Evolutionary conservation across 371 early-diverging fungal species (phyloP).

Genomic region (Batrachochytrium dendrobatidis): DNA sequence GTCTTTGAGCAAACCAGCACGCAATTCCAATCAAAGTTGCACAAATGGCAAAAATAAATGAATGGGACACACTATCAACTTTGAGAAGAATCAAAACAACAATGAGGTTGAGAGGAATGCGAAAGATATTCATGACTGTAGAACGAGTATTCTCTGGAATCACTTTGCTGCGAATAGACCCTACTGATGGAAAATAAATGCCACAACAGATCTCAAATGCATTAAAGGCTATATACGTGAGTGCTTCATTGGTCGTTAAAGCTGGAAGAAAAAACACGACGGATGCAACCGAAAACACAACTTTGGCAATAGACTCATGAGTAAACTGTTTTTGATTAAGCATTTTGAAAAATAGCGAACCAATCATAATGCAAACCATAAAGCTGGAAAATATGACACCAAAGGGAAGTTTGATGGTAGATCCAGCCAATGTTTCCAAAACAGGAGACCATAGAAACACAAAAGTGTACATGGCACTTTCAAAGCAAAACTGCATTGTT

Average conservation of each 20-base stretch:
- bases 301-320: conserved; percentile 17
- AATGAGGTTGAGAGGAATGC: conserved; percentile 69
- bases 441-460: conserved; percentile 69
- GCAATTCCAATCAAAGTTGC: conserved; percentile 3
- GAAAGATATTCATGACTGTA: conserved; percentile 66
- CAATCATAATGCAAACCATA: conserved; percentile 70
- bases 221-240: conserved; percentile 32
- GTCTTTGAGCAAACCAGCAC: neutral
- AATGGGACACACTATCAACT: conserved; percentile 24
- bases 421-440: conserved; percentile 35
- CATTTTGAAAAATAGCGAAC: conserved; percentile 56
- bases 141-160: conserved; percentile 69
- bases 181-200: conserved; percentile 67
- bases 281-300: conserved; percentile 16
- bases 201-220: conserved; percentile 67
- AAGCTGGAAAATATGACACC: conserved; percentile 61
- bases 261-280: conserved; percentile 18
- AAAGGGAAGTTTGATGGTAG: conserved; percentile 27
- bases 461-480: conserved; percentile 75
- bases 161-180: conserved; percentile 54
- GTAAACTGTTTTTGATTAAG: conserved; percentile 19
- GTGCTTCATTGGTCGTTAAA: conserved; percentile 13
- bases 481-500: conserved; percentile 64
- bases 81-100: conserved; percentile 61
- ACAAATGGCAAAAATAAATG: conserved; percentile 17